These are phyloP conservation scores for Phytophthora constricta DNA, from an alignment of 352 stramenopile genomes.

Conservation along the genomic window DNA sequence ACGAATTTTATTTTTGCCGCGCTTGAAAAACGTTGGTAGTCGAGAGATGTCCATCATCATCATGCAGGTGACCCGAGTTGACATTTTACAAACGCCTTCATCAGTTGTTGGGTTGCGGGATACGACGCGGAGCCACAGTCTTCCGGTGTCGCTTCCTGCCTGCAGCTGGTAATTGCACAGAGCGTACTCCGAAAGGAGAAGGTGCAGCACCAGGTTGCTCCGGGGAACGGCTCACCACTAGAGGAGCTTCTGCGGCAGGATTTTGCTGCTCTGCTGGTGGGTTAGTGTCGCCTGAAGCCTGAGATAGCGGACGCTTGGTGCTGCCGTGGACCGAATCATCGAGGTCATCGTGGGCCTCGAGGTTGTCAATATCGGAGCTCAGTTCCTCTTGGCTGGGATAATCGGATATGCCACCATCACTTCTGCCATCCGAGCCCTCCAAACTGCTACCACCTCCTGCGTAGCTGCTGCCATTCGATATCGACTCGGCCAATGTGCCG, in stretches of 20 bases:
- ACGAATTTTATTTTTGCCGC: slow-evolving; percentile 22
- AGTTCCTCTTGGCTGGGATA: slow-evolving; percentile 22
- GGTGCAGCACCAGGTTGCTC: slow-evolving; percentile 1
- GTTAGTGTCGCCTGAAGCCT: neutral
- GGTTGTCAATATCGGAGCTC: slow-evolving; percentile 4
- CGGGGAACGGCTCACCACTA: neutral
- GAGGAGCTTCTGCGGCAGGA: neutral
- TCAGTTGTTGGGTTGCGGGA: slow-evolving; percentile 40
- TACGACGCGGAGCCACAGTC: slow-evolving; percentile 51
- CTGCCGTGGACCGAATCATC: slow-evolving; percentile 28
- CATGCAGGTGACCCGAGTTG: too few species aligned
- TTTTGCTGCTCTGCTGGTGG: too few species aligned
- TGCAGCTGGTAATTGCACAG: slow-evolving; percentile 15
- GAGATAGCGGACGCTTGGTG: too few species aligned
- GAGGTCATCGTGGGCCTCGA: slow-evolving; percentile 25
- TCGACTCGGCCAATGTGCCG: slow-evolving; percentile 16
- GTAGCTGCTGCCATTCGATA: slow-evolving; percentile 23
- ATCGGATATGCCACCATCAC: slow-evolving; percentile 11
- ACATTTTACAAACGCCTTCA: neutral
- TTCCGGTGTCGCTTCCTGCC: slow-evolving; percentile 69
- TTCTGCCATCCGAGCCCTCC: slow-evolving; percentile 7
- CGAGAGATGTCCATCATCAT: slow-evolving; percentile 4
- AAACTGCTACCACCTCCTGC: slow-evolving; percentile 17
- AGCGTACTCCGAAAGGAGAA: neutral
- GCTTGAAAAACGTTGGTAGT: slow-evolving; percentile 2